Evolutionary conservation across 2,329 filamentous ascomycete species (phyloP).

Genomic region (Fusarium sp.): DNA sequence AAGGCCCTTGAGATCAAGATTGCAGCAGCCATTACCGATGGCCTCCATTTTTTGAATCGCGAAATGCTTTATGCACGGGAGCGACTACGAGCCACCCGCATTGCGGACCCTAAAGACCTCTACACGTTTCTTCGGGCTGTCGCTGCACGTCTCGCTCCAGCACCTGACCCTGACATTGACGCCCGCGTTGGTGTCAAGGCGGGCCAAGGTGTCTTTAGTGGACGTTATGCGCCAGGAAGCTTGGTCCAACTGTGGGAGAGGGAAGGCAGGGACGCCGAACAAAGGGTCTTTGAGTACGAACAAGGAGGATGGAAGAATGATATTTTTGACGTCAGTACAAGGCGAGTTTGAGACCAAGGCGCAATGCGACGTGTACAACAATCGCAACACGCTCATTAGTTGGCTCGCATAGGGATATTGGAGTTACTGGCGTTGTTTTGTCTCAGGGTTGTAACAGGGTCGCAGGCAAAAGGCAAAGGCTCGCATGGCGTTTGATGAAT

Average conservation of each 20-base stretch:
- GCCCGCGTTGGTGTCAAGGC: constrained; percentile 78
- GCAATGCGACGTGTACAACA: constrained; percentile 10
- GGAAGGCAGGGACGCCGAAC: constrained; percentile 78
- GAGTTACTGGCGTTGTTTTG: constrained; percentile 36
- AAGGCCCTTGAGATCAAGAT: constrained; percentile 86
- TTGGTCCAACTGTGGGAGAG: constrained; percentile 92
- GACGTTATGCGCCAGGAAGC: constrained; percentile 90
- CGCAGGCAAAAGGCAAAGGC: constrained; percentile 23
- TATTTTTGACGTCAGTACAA: constrained; percentile 76
- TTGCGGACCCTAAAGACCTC: constrained; percentile 83
- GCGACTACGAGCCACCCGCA: constrained; percentile 85
- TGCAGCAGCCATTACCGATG: constrained; percentile 77
- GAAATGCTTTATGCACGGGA: constrained; percentile 91
- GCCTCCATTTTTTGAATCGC: constrained; percentile 81
- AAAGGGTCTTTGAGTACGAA: constrained; percentile 82
- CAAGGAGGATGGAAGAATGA: constrained; percentile 85
- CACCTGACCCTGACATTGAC: constrained; percentile 83
- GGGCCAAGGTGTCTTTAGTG: constrained; percentile 77
- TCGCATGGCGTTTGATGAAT: constrained; percentile 29
- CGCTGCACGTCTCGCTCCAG: constrained; percentile 79
- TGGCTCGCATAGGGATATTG: constrained; percentile 21
- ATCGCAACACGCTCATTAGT: constrained; percentile 29
- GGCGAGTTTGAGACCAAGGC: constrained; percentile 37
- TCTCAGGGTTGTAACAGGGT: constrained; percentile 16
- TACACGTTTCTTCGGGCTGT: constrained; percentile 88